Evolutionary conservation across 768 basidiomycete species (phyloP), one percentile per base, ranked within the genome.

Genomic region (Fomitopsis pulvina): DNA sequence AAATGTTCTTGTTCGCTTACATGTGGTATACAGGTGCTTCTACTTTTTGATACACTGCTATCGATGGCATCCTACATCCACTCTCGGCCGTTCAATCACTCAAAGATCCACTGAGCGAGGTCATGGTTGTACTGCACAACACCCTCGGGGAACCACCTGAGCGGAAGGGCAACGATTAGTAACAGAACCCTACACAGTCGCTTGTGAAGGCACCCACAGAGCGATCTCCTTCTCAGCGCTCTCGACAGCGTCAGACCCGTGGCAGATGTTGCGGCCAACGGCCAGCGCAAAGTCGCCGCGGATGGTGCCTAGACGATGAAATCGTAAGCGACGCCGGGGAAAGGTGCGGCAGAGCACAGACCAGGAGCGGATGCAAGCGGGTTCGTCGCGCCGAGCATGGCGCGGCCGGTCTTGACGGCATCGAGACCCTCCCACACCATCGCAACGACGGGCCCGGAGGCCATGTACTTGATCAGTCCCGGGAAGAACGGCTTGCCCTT

Each of bases 381-480:
- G 83, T 99, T 96, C 65, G 95, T 96, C 41, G 92, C 83, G 65
- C 95, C 95, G 57, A 95, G 85, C 90, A 96, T 95, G 68, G 68
- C 78, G 72, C 94, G 92, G 59, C 93, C 94, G 51, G 92, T 94
- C 83, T 92, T 92, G 71, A 92, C 89, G 44, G 88, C 88, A 58
- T 92, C 87, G 54, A 92, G 80, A 52, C 96, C 96, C 74, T 97
- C 81, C 83, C 93, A 95, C 58, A 89, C 93, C 81, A 92, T 94
- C 61, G 79, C 89, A 64, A 95, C 86, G 59, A 99, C 96, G 59
- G 96, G 96, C 52, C 96, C 95, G 48, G 87, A 77, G 48, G 84
- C 81, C 92, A 95, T 98, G 79, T 97, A 97, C 68, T 83, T 85
- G 80, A 98, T 85, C 63, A 98, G 71, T 59, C 90, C 87, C 59